Base-by-base conservation (phyloP, 2,329 filamentous ascomycete genomes). In the Fusarium ambrosium region DNA sequence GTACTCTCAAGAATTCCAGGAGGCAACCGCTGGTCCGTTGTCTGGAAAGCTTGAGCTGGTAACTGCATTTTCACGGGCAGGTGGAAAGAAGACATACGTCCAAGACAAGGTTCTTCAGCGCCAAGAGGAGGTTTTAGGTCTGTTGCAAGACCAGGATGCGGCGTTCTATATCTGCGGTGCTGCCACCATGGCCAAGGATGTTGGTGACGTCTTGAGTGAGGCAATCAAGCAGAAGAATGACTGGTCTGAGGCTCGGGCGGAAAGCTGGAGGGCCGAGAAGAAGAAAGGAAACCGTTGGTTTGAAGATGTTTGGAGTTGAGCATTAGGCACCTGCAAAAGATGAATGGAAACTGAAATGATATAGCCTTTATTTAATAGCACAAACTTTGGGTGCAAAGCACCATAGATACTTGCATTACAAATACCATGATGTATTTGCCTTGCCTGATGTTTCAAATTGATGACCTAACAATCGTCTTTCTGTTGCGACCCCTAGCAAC, bases 211-310 rank as follows among this genome's bases (percentile, higher is more conserved):
- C 3, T n/a, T 59, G 36, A 13, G 34, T 14, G 56, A 59, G 22
- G 56, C 56, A 6, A 41, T 59, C 20, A 59, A 59, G n/a, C 11
- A 29, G 16, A 59, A 41, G 10, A 59, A 41, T 16, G 16, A 1
- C 56, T 59, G 56, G 56, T 41, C 36, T 16, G 18, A 29, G 9
- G 10, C 6, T 1, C 36, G 7, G 6, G 34, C 4, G 3, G 36
- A 59, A 39, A 20, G 5, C 6, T 59, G 56, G 56, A 2, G 56
- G 34, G 14, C 56, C 0, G 55, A 59, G 6, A 36, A 39, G 22
- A 59, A 59, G 56, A 59, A 59, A 2, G 56, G 56, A n/a, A 41
- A 59, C 56, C 56, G 56, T 13, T 59, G 56, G 56, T 59, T 59
- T 4, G 56, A 59, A 1, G 56, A 41, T 29, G 56, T 59, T 2